Conservation (phyloP, 805 yeast genomes). For the Lipomyces yamadae region DNA sequence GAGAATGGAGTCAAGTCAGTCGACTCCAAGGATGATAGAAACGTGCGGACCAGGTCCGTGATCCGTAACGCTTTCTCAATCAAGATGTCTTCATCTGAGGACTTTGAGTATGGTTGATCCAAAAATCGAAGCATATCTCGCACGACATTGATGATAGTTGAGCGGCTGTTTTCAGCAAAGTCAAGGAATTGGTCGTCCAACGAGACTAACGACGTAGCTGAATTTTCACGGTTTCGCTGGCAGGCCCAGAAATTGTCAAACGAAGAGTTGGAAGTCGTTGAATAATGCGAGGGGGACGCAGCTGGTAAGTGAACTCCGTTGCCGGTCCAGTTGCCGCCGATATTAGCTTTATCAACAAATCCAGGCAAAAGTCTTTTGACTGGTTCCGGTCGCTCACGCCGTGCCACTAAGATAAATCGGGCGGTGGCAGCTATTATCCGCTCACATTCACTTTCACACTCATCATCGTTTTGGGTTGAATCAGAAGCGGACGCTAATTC, state of each 20-base stretch:
- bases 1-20: constrained; percentile 39
- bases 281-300: neutral
- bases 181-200: constrained; percentile 25
- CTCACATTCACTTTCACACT: constrained; percentile 18
- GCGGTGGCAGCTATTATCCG: constrained; percentile 12
- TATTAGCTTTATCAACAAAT: constrained; percentile 11
- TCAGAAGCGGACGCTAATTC: constrained; percentile 10
- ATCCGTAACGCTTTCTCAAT: constrained; percentile 21
- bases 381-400: constrained; percentile 13
- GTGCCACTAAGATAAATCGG: constrained; percentile 15
- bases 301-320: constrained; percentile 7
- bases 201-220: constrained; percentile 13
- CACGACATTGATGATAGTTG: constrained; percentile 14
- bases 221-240: constrained; percentile 12
- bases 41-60: constrained; percentile 30
- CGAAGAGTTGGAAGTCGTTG: neutral
- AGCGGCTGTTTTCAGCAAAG: constrained; percentile 15
- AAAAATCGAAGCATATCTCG: constrained; percentile 28
- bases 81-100: constrained; percentile 22
- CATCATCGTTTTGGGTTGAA: neutral
- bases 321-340: constrained; percentile 24
- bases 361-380: constrained; percentile 2
- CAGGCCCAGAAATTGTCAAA: constrained; percentile 20
- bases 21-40: constrained; percentile 48
- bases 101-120: constrained; percentile 21